Conservation (phyloP, 371 early-diverging fungal species). For the Batkoa obscura region DNA sequence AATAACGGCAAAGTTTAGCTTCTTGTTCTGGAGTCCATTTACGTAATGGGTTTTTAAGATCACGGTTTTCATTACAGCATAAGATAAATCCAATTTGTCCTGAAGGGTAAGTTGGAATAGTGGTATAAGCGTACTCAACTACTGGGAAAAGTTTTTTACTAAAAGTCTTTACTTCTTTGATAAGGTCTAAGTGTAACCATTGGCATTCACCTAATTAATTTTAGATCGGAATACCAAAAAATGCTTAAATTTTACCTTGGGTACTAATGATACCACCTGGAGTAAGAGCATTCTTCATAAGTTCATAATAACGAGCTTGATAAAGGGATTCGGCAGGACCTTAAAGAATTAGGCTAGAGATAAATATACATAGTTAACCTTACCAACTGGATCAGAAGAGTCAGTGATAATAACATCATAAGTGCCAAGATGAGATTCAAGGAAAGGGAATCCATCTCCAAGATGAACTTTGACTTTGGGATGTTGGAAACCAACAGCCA, state of each 20-base stretch:
- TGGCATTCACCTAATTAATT: conserved; percentile 63
- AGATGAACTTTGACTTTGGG: conserved; percentile 84
- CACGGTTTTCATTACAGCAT: conserved; percentile 58
- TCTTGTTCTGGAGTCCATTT: conserved; percentile 58
- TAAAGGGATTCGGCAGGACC: conserved; percentile 90
- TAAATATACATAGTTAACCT: background rate
- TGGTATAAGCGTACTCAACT: conserved; percentile 80
- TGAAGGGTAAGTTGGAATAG: conserved; percentile 91
- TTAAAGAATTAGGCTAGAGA: conserved; percentile 6
- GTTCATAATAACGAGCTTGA: conserved; percentile 71
- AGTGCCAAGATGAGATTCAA: conserved; percentile 60
- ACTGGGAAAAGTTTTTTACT: conserved; percentile 63
- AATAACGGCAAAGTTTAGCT: conserved; percentile 63
- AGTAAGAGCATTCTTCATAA: conserved; percentile 78
- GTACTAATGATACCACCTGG: conserved; percentile 82
- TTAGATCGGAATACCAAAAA: background rate
- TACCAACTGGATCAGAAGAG: conserved; percentile 91
- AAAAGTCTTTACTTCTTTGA: conserved; percentile 65
- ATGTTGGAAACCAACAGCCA: conserved; percentile 86
- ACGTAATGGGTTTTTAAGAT: conserved; percentile 61
- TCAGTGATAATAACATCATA: conserved; percentile 97
- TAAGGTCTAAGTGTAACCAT: conserved; percentile 86
- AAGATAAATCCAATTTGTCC: conserved; percentile 93
- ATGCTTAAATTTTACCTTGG: too few relatives aligned
- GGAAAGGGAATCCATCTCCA: conserved; percentile 86